Percentiles rank a stretch among this genome's conserved stretches.
Conservation (phyloP, 257 asterid genomes). For the Scutellaria baicalensis region DNA sequence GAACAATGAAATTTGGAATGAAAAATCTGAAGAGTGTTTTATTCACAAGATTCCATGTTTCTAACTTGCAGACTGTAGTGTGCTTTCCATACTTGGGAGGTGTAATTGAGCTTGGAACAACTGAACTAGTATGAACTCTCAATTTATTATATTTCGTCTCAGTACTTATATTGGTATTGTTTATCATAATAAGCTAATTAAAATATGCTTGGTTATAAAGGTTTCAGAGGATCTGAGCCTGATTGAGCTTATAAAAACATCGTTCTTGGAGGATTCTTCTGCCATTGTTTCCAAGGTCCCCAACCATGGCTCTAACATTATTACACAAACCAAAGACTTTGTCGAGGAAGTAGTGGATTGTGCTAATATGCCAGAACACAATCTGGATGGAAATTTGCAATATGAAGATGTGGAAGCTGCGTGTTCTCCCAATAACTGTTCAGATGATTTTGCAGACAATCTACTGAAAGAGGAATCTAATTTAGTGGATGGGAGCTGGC, state of each 20-base stretch:
- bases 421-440: slow-evolving; percentile 37
- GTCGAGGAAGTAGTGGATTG: slow-evolving; percentile 11
- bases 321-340: slow-evolving; percentile 3
- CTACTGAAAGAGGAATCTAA: slow-evolving; percentile 35
- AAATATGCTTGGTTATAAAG: slow-evolving; percentile 29
- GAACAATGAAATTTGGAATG: neutral
- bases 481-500: slow-evolving; percentile 44
- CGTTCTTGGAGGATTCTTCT: slow-evolving; percentile 38
- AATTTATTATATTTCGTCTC: neutral
- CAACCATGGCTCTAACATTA: slow-evolving; percentile 19
- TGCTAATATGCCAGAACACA: slow-evolving; percentile 22
- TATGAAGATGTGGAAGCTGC: slow-evolving; percentile 17
- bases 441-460: slow-evolving; percentile 45
- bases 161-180: neutral
- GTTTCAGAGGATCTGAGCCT: slow-evolving; percentile 60
- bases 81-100: slow-evolving; percentile 89
- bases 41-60: neutral
- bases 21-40: neutral
- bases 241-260: slow-evolving; percentile 47
- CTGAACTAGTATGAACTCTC: slow-evolving; percentile 54
- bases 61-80: slow-evolving; percentile 59
- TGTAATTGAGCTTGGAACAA: slow-evolving; percentile 74
- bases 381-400: slow-evolving; percentile 25
- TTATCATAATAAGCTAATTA: neutral
- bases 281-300: slow-evolving; percentile 25